Conservation (phyloP, 352 stramenopile species). For the Pythium grandisporangium region DNA sequence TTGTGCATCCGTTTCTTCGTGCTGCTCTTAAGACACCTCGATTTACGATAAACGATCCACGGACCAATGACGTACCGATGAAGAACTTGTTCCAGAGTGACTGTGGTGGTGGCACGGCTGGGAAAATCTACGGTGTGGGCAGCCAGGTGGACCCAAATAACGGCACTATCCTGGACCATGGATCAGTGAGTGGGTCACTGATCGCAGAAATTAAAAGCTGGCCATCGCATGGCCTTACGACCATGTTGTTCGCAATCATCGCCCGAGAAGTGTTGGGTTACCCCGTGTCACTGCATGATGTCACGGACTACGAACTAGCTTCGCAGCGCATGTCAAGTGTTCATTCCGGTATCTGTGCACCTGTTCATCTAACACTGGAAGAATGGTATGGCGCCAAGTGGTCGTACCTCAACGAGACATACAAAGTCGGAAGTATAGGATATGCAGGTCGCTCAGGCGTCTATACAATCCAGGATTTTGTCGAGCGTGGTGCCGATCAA, state of each 20-base stretch:
- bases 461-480: not conserved
- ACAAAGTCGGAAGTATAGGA: constrained; percentile 18
- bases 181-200: constrained; percentile 26
- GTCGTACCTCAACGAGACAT: constrained; percentile 22
- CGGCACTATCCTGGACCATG: constrained; percentile 14
- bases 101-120: constrained; percentile 14
- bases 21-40: constrained; percentile 18
- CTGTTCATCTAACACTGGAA: constrained; percentile 22
- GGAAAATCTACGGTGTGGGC: constrained; percentile 21
- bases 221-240: constrained; percentile 21
- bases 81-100: constrained; percentile 17
- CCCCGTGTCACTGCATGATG: constrained; percentile 24
- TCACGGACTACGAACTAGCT: constrained; percentile 6
- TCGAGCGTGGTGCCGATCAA: not conserved
- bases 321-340: constrained; percentile 34
- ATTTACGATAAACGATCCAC: constrained; percentile 21
- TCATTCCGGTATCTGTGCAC: constrained; percentile 13
- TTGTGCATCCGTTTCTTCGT: constrained; percentile 23
- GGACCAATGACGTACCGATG: constrained; percentile 11
- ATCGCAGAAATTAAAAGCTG: constrained; percentile 31
- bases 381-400: constrained; percentile 6
- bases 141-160: constrained; percentile 15
- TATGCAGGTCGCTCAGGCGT: constrained; percentile 26
- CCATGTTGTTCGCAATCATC: constrained; percentile 35
- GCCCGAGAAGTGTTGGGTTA: constrained; percentile 35